A percentile compares a stretch with the other conserved stretches of the same genome.
These are phyloP conservation scores for Lizonia empirigonia DNA, from an alignment of 2,329 filamentous ascomycete genomes.

Conservation along the genomic window DNA sequence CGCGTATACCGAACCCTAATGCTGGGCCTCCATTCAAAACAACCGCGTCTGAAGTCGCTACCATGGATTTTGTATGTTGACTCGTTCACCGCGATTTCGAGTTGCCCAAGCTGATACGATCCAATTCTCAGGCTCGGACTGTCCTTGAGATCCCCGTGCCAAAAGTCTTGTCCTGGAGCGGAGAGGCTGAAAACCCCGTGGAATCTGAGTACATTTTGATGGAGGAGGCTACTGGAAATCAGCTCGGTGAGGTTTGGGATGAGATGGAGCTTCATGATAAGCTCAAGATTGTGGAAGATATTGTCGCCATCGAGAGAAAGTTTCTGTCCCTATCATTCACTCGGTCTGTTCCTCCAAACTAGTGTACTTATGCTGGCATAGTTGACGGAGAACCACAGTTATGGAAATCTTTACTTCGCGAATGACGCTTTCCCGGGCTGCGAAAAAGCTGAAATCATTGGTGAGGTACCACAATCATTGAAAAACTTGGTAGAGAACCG, in stretches of 20 bases:
- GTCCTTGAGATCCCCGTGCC: slow-evolving; percentile 31
- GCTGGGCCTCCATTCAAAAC: slow-evolving; percentile 18
- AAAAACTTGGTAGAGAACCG: slow-evolving; percentile 39
- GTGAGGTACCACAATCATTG: slow-evolving; percentile 32
- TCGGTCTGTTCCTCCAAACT: slow-evolving; percentile 25
- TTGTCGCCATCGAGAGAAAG: slow-evolving; percentile 48
- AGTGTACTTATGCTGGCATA: slow-evolving; percentile 2
- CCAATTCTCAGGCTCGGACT: slow-evolving; percentile 13
- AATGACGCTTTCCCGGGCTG: slow-evolving; percentile 41
- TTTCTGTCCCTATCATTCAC: slow-evolving; percentile 46
- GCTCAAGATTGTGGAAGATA: slow-evolving; percentile 39
- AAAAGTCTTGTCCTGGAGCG: slow-evolving; percentile 31
- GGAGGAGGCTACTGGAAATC: slow-evolving; percentile 35
- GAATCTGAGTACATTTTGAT: slow-evolving; percentile 34
- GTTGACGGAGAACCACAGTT: slow-evolving; percentile 32
- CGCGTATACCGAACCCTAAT: slow-evolving; percentile 24
- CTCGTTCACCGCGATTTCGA: neutral
- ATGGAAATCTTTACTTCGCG: slow-evolving; percentile 49
- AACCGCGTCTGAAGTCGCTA: slow-evolving; percentile 28
- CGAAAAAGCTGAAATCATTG: slow-evolving; percentile 33
- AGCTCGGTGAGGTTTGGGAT: slow-evolving; percentile 39
- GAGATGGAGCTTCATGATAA: slow-evolving; percentile 33
- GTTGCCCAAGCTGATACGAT: slow-evolving; percentile 6
- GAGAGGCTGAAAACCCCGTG: slow-evolving; percentile 23
- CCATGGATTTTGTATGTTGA: slow-evolving; percentile 27